Percentiles rank a stretch among this genome's conserved stretches.
phyloP scores from a whole-genome alignment of 2,329 filamentous ascomycete genomes.

The Lojkania enalia region DNA sequence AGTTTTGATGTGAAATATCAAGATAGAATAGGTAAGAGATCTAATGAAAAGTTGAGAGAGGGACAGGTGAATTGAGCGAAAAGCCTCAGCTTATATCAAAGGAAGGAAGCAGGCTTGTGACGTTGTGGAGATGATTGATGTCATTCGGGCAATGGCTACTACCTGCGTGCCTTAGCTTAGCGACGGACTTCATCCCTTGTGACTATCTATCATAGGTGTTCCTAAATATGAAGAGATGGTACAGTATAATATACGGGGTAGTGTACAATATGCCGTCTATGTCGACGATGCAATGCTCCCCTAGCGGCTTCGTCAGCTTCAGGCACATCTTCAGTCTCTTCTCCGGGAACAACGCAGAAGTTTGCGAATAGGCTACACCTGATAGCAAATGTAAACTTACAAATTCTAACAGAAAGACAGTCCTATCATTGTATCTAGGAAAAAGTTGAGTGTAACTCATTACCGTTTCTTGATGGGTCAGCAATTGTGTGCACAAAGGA shows the following conservation, averaged over 20 bases:
- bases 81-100: background rate
- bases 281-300: background rate
- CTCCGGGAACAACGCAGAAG: background rate
- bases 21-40: background rate
- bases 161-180: too few species aligned
- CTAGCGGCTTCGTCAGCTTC: background rate
- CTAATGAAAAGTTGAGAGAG: background rate
- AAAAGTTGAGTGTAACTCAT: background rate
- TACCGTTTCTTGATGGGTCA: conserved; percentile 16
- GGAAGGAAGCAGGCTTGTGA: background rate
- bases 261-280: background rate
- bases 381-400: background rate
- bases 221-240: too few species aligned
- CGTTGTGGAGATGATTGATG: conserved; percentile 1
- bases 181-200: too few species aligned
- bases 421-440: background rate
- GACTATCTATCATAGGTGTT: too few species aligned
- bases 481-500: background rate
- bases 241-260: background rate
- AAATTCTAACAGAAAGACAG: background rate
- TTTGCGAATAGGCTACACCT: background rate
- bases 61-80: background rate
- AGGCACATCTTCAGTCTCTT: background rate
- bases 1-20: conserved; percentile 17
- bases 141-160: conserved; percentile 1